A percentile compares a stretch with the other conserved stretches of the same genome.
phyloP scores from a whole-genome alignment of 805 yeast genomes.

The Candida cerambycidarum region DNA sequence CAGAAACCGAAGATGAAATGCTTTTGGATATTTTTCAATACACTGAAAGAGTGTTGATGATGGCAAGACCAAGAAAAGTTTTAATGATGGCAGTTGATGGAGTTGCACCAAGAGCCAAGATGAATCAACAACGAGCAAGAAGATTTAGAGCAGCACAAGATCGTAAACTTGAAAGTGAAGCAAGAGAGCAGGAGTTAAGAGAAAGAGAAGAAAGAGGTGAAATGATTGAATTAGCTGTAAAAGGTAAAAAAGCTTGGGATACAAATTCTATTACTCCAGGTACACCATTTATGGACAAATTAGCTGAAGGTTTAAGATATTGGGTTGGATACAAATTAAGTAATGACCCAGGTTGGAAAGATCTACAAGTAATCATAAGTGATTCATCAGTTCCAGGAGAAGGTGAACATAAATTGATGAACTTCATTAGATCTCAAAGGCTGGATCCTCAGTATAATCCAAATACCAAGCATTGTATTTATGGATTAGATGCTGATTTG shows the following conservation, averaged over 20 bases:
- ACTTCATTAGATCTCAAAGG: slow-evolving; percentile 87
- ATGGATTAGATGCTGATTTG: slow-evolving; percentile 97
- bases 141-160: slow-evolving; percentile 91
- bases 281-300: slow-evolving; percentile 92
- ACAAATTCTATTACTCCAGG: slow-evolving; percentile 98
- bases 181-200: slow-evolving; percentile 57
- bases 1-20: slow-evolving; percentile 97
- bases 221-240: slow-evolving; percentile 70
- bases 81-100: slow-evolving; percentile 97
- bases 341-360: slow-evolving; percentile 91
- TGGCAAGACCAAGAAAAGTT: slow-evolving; percentile 94
- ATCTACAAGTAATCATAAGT: slow-evolving; percentile 83
- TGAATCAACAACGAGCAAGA: slow-evolving; percentile 96
- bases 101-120: slow-evolving; percentile 97
- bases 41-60: slow-evolving; percentile 84
- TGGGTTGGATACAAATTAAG: slow-evolving; percentile 91
- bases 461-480: slow-evolving; percentile 92
- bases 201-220: slow-evolving; percentile 69
- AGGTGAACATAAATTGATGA: slow-evolving; percentile 99
- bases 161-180: slow-evolving; percentile 75
- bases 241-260: slow-evolving; percentile 84
- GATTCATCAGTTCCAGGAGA: slow-evolving; percentile 99
- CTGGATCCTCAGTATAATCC: slow-evolving; percentile 85
- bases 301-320: slow-evolving; percentile 79
- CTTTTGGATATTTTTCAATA: slow-evolving; percentile 88